Evolutionary conservation across 306 rosid species (phyloP).

Genomic region (Quercus glauca): DNA sequence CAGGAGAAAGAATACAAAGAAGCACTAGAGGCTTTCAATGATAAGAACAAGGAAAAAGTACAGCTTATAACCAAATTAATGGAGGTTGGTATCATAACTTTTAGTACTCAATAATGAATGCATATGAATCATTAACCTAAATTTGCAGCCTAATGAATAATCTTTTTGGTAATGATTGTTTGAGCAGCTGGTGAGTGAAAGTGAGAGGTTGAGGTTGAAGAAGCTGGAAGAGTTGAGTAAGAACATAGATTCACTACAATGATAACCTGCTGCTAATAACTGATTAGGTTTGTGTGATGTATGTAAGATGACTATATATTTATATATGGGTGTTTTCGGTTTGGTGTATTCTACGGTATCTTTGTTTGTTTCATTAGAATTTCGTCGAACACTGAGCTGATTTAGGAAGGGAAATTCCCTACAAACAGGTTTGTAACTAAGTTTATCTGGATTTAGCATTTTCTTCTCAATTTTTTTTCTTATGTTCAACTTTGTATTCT

Average conservation of each 20-base stretch:
- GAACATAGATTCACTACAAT: constrained; percentile 65
- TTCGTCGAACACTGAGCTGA: constrained; percentile 46
- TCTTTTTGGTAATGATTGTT: neutral
- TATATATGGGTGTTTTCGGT: constrained; percentile 60
- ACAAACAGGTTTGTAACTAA: constrained; percentile 81
- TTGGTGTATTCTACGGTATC: constrained; percentile 60
- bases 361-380: constrained; percentile 56
- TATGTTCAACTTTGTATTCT: constrained; percentile 30
- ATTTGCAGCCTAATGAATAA: neutral
- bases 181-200: constrained; percentile 53
- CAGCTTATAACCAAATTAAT: constrained; percentile 44
- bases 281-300: constrained; percentile 91
- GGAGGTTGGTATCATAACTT: constrained; percentile 39
- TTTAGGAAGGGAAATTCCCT: constrained; percentile 64
- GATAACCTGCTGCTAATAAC: constrained; percentile 43
- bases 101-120: constrained; percentile 7
- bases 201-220: constrained; percentile 94
- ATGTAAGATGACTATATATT: constrained; percentile 58
- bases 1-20: constrained; percentile 96
- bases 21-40: constrained; percentile 92
- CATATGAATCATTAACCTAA: neutral
- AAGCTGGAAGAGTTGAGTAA: constrained; percentile 98
- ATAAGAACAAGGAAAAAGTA: constrained; percentile 88
- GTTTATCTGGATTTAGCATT: constrained; percentile 37
- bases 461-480: constrained; percentile 25